These are phyloP conservation scores for Phlebiopsis flavidoalba DNA, from an alignment of 768 basidiomycete genomes.

Conservation along the genomic window DNA sequence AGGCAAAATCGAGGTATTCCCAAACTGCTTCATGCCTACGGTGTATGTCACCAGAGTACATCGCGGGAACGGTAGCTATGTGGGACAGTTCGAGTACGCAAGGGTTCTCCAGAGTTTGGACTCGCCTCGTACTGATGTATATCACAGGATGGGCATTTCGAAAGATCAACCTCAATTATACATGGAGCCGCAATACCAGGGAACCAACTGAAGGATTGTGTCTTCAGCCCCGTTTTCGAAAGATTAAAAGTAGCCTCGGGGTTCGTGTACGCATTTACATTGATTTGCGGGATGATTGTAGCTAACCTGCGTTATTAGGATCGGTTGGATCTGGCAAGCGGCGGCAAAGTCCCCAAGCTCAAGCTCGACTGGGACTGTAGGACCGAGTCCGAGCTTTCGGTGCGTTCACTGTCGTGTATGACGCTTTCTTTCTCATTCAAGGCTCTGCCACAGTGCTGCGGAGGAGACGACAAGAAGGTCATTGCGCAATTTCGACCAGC, in stretches of 20 bases:
- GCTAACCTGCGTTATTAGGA: neutral
- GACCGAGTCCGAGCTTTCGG: constrained; percentile 3
- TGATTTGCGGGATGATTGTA: neutral
- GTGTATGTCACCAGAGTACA: constrained; percentile 8
- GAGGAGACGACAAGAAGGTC: constrained; percentile 1
- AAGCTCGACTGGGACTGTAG: constrained; percentile 13
- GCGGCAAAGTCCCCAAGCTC: neutral
- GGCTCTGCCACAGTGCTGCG: neutral
- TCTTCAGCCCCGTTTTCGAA: constrained; percentile 11
- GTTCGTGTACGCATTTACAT: constrained; percentile 3
- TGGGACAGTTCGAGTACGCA: constrained; percentile 12
- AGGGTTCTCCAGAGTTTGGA: neutral
- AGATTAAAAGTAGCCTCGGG: constrained; percentile 6
- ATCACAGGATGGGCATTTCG: constrained; percentile 10
- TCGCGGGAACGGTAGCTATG: constrained; percentile 5
- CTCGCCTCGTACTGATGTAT: neutral
- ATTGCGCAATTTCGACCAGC: constrained; percentile 9
- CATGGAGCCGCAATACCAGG: constrained; percentile 7
- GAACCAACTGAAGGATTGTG: constrained; percentile 5
- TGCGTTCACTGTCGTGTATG: neutral
- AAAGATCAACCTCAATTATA: constrained; percentile 6
- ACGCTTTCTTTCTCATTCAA: neutral
- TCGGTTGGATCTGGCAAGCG: constrained; percentile 12
- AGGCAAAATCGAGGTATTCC: constrained; percentile 6
- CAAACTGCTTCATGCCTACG: constrained; percentile 12